A percentile compares a stretch with the other conserved stretches of the same genome.
Evolutionary conservation across 805 yeast species (phyloP).

Genomic region (Sugiyamaella lignohabitans): DNA sequence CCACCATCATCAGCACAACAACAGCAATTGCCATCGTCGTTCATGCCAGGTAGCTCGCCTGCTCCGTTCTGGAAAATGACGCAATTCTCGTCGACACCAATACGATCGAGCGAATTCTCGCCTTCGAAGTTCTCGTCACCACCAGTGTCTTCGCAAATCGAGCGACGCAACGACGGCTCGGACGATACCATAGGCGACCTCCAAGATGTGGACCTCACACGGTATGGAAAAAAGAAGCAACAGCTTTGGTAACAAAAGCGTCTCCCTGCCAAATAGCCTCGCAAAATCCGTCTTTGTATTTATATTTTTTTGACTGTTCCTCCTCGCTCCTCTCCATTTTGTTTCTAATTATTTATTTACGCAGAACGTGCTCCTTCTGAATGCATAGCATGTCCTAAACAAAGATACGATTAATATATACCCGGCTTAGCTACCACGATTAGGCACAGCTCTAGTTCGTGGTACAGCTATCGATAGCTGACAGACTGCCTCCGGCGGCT

Average conservation of each 20-base stretch:
- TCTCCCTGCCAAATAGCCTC: no score
- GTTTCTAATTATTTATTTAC: not conserved
- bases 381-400: not conserved
- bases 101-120: constrained; percentile 21
- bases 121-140: constrained; percentile 29
- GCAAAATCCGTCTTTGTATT: not conserved
- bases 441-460: no score
- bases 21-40: constrained; percentile 36
- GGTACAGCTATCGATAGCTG: no score
- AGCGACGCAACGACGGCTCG: constrained; percentile 2
- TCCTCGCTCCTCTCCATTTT: not conserved
- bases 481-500: not conserved
- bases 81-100: constrained; percentile 45
- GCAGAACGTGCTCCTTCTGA: not conserved
- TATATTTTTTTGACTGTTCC: not conserved
- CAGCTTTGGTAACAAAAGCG: not conserved
- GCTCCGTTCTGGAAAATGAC: constrained; percentile 86
- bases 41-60: constrained; percentile 62
- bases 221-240: not conserved
- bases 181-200: constrained; percentile 36
- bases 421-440: no score
- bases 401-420: no score
- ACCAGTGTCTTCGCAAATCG: constrained; percentile 12
- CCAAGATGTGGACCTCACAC: constrained; percentile 42
- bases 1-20: constrained; percentile 33